Percentiles rank a stretch among this genome's conserved stretches.
Evolutionary conservation across 352 stramenopile species (phyloP).

Genomic region (Thraustochytrium sp.): DNA sequence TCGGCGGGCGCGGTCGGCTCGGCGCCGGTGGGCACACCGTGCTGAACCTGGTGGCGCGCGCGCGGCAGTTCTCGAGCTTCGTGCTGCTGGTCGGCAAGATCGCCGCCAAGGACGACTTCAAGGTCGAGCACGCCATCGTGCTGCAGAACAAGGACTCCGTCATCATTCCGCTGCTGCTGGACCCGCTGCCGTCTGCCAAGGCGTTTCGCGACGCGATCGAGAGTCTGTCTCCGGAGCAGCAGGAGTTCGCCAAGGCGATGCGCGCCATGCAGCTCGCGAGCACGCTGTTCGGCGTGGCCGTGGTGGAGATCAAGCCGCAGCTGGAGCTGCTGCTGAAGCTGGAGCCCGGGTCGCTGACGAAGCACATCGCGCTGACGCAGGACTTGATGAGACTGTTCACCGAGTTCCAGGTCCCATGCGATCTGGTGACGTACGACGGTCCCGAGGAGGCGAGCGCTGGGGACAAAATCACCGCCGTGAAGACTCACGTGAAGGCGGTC

Average conservation of each 20-base stretch:
- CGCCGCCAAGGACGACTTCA: slow-evolving; percentile 52
- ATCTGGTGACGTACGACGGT: slow-evolving; percentile 60
- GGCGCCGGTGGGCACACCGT: neutral
- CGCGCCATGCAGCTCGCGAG: slow-evolving; percentile 63
- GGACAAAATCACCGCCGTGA: slow-evolving; percentile 59
- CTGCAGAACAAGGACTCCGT: slow-evolving; percentile 61
- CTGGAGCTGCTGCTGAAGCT: slow-evolving; percentile 62
- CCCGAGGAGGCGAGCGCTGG: slow-evolving; percentile 33
- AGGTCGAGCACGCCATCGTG: slow-evolving; percentile 66
- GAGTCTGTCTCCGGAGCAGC: slow-evolving; percentile 65
- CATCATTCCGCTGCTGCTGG: slow-evolving; percentile 62
- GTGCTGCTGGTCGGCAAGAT: slow-evolving; percentile 65
- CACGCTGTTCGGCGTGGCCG: slow-evolving; percentile 60
- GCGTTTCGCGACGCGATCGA: slow-evolving; percentile 68
- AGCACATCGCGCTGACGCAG: slow-evolving; percentile 65
- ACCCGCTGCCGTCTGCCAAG: slow-evolving; percentile 64
- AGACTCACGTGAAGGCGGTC: slow-evolving; percentile 57
- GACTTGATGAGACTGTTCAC: slow-evolving; percentile 65
- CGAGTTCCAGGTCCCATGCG: slow-evolving; percentile 65
- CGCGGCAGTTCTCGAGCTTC: slow-evolving; percentile 66
- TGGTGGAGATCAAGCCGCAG: slow-evolving; percentile 67
- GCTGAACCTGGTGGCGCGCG: slow-evolving; percentile 53
- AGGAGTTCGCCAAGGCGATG: slow-evolving; percentile 61
- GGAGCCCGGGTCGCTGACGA: slow-evolving; percentile 50
- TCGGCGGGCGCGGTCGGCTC: neutral